Conservation (phyloP, 768 basidiomycete species). For the Roridomyces roridus region DNA sequence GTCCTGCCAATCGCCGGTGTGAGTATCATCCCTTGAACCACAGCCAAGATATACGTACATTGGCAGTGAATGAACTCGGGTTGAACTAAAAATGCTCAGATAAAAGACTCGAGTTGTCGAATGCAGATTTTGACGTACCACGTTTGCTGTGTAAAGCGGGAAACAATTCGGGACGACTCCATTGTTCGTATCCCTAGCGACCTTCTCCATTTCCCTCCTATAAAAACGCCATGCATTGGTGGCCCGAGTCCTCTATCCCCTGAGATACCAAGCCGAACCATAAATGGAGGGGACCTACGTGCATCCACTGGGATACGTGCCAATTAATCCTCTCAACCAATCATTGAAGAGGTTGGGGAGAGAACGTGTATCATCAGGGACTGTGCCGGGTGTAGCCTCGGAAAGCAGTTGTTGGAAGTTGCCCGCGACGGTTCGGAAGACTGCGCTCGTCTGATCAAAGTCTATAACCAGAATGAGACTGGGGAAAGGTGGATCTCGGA, state of each 20-base stretch:
- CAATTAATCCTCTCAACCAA: not conserved
- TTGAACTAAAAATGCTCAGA: too few relatives aligned
- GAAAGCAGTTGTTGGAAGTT: slow-evolving; percentile 2
- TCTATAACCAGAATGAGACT: not conserved
- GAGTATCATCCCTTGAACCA: too few relatives aligned
- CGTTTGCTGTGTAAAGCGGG: not conserved
- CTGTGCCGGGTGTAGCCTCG: not conserved
- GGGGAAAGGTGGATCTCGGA: not conserved
- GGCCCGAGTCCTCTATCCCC: not conserved
- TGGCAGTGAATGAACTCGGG: too few relatives aligned
- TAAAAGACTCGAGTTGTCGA: too few relatives aligned
- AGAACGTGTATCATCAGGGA: not conserved
- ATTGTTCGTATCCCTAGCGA: not conserved
- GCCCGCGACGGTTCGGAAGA: not conserved
- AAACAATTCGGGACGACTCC: not conserved
- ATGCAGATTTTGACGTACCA: too few relatives aligned
- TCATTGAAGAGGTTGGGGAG: not conserved
- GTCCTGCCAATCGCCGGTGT: too few relatives aligned
- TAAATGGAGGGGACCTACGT: too few relatives aligned
- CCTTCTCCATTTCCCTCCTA: not conserved
- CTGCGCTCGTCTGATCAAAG: not conserved
- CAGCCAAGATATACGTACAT: too few relatives aligned
- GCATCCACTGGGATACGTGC: slow-evolving; percentile 1
- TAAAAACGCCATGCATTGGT: slow-evolving; percentile 3
- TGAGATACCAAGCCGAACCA: too few relatives aligned